phyloP scores from a whole-genome alignment of 352 stramenopile species.

The Plasmopara viticola region DNA sequence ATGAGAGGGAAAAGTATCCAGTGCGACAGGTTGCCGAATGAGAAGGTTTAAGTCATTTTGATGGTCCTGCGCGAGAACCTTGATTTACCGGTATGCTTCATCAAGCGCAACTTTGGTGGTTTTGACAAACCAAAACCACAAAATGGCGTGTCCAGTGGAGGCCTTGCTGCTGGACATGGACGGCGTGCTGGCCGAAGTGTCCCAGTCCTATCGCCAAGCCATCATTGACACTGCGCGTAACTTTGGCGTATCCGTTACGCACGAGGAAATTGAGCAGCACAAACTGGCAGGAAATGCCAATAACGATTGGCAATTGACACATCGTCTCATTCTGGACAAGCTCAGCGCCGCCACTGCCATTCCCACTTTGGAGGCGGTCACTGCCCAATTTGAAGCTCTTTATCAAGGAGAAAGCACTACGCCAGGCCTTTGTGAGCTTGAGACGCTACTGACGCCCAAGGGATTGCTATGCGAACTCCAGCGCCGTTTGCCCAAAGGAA shows the following conservation, averaged over 20 bases:
- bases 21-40: no score
- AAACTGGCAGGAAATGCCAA: slow-evolving; percentile 95
- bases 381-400: slow-evolving; percentile 90
- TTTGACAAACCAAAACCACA: not conserved
- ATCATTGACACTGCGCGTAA: slow-evolving; percentile 84
- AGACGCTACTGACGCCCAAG: slow-evolving; percentile 88
- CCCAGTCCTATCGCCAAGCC: slow-evolving; percentile 89
- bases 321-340: slow-evolving; percentile 75
- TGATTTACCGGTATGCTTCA: no score
- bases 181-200: slow-evolving; percentile 94
- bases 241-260: slow-evolving; percentile 83
- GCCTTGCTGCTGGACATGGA: slow-evolving; percentile 96
- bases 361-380: slow-evolving; percentile 88
- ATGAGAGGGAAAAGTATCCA: no score
- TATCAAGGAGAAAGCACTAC: slow-evolving; percentile 86
- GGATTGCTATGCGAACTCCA: slow-evolving; percentile 78
- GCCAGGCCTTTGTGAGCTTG: slow-evolving; percentile 81
- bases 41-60: no score
- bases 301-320: slow-evolving; percentile 96
- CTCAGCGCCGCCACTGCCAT: slow-evolving; percentile 2
- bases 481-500: slow-evolving; percentile 73
- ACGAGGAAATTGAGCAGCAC: slow-evolving; percentile 84
- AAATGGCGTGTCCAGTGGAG: slow-evolving; percentile 29
- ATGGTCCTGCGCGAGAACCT: no score
- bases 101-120: no score